Percentiles rank a stretch among this genome's conserved stretches.
These are phyloP conservation scores for Peribolospora baueri DNA, from an alignment of 768 basidiomycete genomes.

Conservation along the genomic window DNA sequence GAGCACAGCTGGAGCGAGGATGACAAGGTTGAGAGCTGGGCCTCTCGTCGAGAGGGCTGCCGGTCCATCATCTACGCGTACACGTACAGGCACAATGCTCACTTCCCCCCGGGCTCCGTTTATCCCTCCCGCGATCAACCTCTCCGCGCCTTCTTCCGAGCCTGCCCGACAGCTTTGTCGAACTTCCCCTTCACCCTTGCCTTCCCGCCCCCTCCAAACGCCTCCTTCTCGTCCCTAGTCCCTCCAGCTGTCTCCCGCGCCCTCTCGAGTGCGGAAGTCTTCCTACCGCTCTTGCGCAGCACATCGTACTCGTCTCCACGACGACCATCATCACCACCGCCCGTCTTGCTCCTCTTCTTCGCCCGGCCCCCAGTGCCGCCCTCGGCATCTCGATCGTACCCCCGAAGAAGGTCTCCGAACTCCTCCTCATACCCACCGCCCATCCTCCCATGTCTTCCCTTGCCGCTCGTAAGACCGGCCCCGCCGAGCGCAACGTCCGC, in stretches of 20 bases:
- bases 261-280: constrained; percentile 34
- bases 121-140: too few relatives aligned
- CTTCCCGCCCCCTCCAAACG: too few relatives aligned
- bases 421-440: constrained; percentile 59
- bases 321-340: constrained; percentile 16
- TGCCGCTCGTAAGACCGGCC: constrained; percentile 20
- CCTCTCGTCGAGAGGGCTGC: too few relatives aligned
- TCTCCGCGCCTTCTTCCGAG: too few relatives aligned
- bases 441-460: constrained; percentile 21
- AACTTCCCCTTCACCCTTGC: too few relatives aligned
- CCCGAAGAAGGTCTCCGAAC: constrained; percentile 45
- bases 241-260: constrained; percentile 1
- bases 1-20: too few relatives aligned
- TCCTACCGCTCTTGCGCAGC: constrained; percentile 42
- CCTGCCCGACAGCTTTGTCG: too few relatives aligned
- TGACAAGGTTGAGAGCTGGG: too few relatives aligned
- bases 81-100: too few relatives aligned
- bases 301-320: constrained; percentile 52
- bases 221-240: too few relatives aligned
- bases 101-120: too few relatives aligned
- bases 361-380: constrained; percentile 8
- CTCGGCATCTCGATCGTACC: constrained; percentile 27
- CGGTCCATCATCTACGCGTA: too few relatives aligned
- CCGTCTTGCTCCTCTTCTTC: constrained; percentile 17
- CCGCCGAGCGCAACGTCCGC: constrained; percentile 70